These are phyloP conservation scores for Fonsecaea erecta DNA, from an alignment of 2,329 filamentous ascomycete genomes.

Conservation along the genomic window DNA sequence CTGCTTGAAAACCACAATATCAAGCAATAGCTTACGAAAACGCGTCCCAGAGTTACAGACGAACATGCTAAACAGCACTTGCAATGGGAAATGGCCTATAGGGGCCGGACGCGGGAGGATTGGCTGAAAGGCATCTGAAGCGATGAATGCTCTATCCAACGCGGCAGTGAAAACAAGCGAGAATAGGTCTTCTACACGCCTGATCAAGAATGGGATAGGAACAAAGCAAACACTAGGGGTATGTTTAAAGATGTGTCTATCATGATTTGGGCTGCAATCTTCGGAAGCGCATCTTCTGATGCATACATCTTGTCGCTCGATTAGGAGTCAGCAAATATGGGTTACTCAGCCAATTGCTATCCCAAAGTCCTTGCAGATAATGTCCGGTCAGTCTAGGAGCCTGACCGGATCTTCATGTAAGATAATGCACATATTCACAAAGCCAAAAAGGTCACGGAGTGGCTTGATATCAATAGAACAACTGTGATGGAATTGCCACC, in stretches of 20 bases:
- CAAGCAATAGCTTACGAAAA: neutral
- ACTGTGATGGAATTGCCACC: neutral
- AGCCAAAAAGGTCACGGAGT: neutral
- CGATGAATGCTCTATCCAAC: neutral
- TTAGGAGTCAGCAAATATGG: neutral
- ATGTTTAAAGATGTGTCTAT: neutral
- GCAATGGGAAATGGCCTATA: neutral
- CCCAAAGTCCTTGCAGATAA: neutral
- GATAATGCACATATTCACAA: neutral
- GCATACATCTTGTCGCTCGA: neutral
- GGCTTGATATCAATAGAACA: neutral
- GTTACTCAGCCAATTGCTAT: neutral
- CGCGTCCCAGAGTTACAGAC: neutral
- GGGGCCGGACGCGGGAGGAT: neutral
- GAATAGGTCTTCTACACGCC: neutral
- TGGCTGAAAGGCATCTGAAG: neutral
- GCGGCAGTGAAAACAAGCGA: neutral
- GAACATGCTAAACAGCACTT: neutral
- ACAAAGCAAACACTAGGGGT: neutral
- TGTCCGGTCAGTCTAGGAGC: neutral
- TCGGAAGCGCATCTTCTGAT: neutral
- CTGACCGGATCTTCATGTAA: neutral
- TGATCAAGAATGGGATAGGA: neutral
- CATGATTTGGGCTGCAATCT: neutral
- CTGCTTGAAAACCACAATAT: neutral